Conservation (phyloP, 2,329 filamentous ascomycete species). For the Teratosphaeria pseudoeucalypti region DNA sequence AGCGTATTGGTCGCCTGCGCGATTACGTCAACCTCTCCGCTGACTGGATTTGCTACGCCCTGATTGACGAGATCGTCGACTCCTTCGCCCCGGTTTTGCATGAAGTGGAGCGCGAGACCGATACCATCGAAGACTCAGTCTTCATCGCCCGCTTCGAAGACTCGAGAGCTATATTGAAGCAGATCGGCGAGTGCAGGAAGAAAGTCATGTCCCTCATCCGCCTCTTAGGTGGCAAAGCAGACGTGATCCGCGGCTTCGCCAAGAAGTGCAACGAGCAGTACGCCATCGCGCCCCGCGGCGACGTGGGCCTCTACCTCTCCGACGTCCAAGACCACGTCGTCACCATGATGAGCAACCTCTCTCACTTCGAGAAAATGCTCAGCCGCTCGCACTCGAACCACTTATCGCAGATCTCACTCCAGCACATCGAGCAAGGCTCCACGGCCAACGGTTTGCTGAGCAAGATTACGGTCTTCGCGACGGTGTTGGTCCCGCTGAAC, state of each 20-base stretch:
- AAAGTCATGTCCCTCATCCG: slow-evolving; percentile 90
- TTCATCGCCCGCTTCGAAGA: slow-evolving; percentile 87
- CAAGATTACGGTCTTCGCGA: slow-evolving; percentile 90
- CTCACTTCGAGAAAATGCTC: slow-evolving; percentile 96
- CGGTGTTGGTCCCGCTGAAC: slow-evolving; percentile 92
- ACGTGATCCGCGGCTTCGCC: slow-evolving; percentile 93
- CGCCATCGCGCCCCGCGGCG: slow-evolving; percentile 85
- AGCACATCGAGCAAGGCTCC: slow-evolving; percentile 80
- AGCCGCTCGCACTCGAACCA: slow-evolving; percentile 93
- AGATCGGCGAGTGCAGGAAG: slow-evolving; percentile 84
- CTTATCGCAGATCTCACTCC: slow-evolving; percentile 84
- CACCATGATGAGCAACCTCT: slow-evolving; percentile 95
- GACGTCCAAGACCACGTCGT: slow-evolving; percentile 99
- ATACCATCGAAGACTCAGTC: slow-evolving; percentile 89
- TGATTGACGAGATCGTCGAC: slow-evolving; percentile 98
- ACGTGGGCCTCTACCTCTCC: slow-evolving; percentile 90
- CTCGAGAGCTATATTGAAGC: slow-evolving; percentile 73
- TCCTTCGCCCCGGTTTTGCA: slow-evolving; percentile 84
- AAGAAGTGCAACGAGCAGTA: slow-evolving; percentile 99
- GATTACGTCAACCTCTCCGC: slow-evolving; percentile 91
- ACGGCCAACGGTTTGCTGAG: slow-evolving; percentile 79
- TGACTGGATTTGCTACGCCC: slow-evolving; percentile 97
- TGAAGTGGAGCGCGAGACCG: slow-evolving; percentile 77
- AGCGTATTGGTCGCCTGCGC: slow-evolving; percentile 82
- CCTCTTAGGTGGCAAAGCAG: slow-evolving; percentile 91